phyloP scores from a whole-genome alignment of 345 rosid genomes.

The Sisymbrium irio region DNA sequence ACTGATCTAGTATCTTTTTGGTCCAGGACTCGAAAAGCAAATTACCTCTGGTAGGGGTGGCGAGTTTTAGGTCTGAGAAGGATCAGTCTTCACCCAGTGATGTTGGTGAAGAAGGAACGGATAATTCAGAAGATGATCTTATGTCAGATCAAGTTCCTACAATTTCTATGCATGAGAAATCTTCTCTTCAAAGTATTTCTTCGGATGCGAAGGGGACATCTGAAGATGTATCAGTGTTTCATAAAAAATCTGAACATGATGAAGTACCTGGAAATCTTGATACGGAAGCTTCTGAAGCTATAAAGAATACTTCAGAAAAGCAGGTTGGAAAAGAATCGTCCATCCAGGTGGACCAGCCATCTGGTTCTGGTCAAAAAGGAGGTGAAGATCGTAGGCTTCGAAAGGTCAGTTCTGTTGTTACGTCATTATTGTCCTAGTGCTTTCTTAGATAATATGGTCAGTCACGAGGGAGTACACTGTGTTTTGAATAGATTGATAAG shows the following conservation, averaged over 20 bases:
- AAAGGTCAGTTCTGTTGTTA: conserved; percentile 54
- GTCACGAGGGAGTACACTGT: not conserved
- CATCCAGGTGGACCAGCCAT: conserved; percentile 43
- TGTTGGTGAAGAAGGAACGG: conserved; percentile 46
- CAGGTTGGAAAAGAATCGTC: conserved; percentile 51
- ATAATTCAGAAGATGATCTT: conserved; percentile 56
- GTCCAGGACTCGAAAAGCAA: conserved; percentile 35
- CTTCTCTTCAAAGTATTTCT: conserved; percentile 44
- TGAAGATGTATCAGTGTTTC: conserved; percentile 38
- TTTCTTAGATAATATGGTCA: conserved; percentile 20
- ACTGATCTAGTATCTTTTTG: conserved; percentile 14
- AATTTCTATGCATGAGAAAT: conserved; percentile 57
- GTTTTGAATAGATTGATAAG: conserved; percentile 14
- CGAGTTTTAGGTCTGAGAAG: conserved; percentile 45
- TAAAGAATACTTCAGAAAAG: conserved; percentile 38
- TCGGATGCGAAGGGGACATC: conserved; percentile 39
- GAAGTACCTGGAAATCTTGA: conserved; percentile 47
- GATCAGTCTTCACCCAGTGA: conserved; percentile 44
- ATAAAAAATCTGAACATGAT: conserved; percentile 43
- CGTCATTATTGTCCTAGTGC: not conserved
- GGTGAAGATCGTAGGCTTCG: conserved; percentile 51
- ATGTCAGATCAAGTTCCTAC: conserved; percentile 83
- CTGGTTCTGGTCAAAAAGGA: conserved; percentile 53
- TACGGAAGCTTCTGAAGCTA: conserved; percentile 48
- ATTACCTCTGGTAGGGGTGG: conserved; percentile 40